Base-by-base conservation (phyloP, 768 basidiomycete species). In the Coprinellus aureogranulatus region DNA sequence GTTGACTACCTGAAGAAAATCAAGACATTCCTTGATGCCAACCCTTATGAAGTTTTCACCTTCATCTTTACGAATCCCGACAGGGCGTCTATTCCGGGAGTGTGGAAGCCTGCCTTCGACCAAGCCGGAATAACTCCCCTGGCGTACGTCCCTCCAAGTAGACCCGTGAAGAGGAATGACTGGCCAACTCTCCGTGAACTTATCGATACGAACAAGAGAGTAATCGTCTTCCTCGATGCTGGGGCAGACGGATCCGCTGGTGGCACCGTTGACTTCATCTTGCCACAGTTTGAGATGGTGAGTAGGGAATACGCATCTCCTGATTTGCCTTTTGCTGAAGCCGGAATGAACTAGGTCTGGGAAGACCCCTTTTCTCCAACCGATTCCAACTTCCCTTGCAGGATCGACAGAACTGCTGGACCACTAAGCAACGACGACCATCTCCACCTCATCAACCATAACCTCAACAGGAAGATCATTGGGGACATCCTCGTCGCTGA, bases 161-260 rank as follows among this genome's bases (percentile, higher is more conserved):
- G 77, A 0, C 75, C 79, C 0, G 67, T 82, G 57, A 73, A 73
- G 34, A 66, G 72, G 18, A 66, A 70, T 12, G 75, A 81, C 49
- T 90, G 87, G 86, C 87, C 87, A 1, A 86, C 85, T 0, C 70
- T 89, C 4, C 82, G 84, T 1, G 68, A 80, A n/a, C 69, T 89
- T 68, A 83, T 88, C 57, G 80, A 84, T 65, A 74, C 67, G 40
- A 83, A 81, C 4, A 85, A 78, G 63, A 77, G 82, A 4, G 78
- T 89, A 4, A 76, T 89, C 10, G 78, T 85, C 2, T 88, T 89
- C 68, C 71, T 89, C 62, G 86, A 88, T 58, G 61, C 72, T 1
- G 74, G 77, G 18, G 78, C 80, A 14, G 74, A 78, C 55, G 70
- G 72, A 4, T 67, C 70, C 1, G 44, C 63, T 18, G 62, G 65